Evolutionary conservation across 768 basidiomycete species (phyloP).

Genomic region (Termitomyces sp.): DNA sequence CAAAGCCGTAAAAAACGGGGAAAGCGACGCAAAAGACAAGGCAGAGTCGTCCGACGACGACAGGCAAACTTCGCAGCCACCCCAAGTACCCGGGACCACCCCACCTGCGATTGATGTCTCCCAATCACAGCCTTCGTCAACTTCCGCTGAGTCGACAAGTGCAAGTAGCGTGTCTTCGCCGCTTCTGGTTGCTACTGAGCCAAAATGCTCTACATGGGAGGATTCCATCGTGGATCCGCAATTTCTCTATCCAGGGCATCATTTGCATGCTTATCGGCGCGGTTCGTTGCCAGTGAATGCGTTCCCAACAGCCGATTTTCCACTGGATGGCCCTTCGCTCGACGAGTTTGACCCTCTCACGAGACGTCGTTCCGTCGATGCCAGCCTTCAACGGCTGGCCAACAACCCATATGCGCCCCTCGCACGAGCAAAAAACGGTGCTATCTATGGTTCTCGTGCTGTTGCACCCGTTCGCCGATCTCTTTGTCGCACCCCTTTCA

Average conservation of each 20-base stretch:
- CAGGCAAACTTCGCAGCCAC: not conserved
- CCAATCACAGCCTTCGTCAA: conserved; percentile 12
- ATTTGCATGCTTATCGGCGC: conserved; percentile 35
- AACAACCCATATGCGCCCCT: conserved; percentile 43
- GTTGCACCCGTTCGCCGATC: conserved; percentile 27
- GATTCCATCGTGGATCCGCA: conserved; percentile 28
- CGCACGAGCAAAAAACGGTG: conserved; percentile 48
- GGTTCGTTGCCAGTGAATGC: conserved; percentile 50
- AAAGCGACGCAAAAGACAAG: conserved; percentile 17
- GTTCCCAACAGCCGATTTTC: conserved; percentile 25
- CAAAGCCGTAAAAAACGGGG: conserved; percentile 36
- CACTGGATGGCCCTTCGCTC: conserved; percentile 29
- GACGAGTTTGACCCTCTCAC: conserved; percentile 37
- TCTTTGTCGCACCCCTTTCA: conserved; percentile 24
- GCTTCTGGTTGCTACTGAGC: conserved; percentile 33
- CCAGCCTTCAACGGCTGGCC: conserved; percentile 44
- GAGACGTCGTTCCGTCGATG: conserved; percentile 40
- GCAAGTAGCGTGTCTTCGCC: conserved; percentile 29
- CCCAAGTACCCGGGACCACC: conserved; percentile 5
- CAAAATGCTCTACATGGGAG: conserved; percentile 22
- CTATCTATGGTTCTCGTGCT: conserved; percentile 32
- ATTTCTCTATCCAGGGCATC: conserved; percentile 6
- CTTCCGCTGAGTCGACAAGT: conserved; percentile 20
- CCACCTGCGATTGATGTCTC: conserved; percentile 4
- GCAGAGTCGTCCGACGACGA: conserved; percentile 21